Percentiles rank a stretch among this genome's conserved stretches.
Evolutionary conservation across 768 basidiomycete genomes (phyloP).

Genomic region (Lyophyllum semitale): DNA sequence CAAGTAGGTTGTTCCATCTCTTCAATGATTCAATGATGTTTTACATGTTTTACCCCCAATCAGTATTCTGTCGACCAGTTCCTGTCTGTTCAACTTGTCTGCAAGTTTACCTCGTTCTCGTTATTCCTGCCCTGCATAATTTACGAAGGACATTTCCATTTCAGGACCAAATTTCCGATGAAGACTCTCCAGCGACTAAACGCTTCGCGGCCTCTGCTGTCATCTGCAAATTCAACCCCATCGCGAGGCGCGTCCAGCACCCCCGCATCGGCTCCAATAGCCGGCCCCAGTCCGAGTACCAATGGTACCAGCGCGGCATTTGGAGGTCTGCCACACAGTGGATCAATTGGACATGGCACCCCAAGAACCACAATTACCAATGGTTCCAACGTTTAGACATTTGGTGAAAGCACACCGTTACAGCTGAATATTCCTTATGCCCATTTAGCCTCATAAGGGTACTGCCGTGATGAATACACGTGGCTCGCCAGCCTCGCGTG

Average conservation of each 20-base stretch:
- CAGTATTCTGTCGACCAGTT: constrained; percentile 93
- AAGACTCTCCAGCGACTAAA: constrained; percentile 86
- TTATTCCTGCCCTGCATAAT: constrained; percentile 1
- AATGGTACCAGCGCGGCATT: constrained; percentile 19
- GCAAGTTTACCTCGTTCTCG: constrained; percentile 42
- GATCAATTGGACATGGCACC: constrained; percentile 18
- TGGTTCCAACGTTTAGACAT: constrained; percentile 13
- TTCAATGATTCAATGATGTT: background rate
- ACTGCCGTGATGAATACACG: constrained; percentile 62
- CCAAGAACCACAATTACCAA: constrained; percentile 10
- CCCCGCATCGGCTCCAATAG: constrained; percentile 15
- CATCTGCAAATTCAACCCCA: constrained; percentile 21
- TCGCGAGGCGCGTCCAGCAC: constrained; percentile 33
- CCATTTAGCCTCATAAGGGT: constrained; percentile 28
- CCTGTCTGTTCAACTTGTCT: constrained; percentile 95
- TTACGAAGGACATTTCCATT: background rate
- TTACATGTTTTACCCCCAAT: background rate
- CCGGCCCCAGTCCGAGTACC: constrained; percentile 3
- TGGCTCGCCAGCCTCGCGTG: constrained; percentile 26
- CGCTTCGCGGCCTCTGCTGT: constrained; percentile 45
- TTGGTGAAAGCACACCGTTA: background rate
- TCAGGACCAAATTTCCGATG: constrained; percentile 92
- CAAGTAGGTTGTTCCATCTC: constrained; percentile 61
- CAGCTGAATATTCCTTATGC: background rate
- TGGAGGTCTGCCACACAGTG: constrained; percentile 17